Conservation (phyloP, 805 yeast genomes). For the Candida coleopterorum region DNA sequence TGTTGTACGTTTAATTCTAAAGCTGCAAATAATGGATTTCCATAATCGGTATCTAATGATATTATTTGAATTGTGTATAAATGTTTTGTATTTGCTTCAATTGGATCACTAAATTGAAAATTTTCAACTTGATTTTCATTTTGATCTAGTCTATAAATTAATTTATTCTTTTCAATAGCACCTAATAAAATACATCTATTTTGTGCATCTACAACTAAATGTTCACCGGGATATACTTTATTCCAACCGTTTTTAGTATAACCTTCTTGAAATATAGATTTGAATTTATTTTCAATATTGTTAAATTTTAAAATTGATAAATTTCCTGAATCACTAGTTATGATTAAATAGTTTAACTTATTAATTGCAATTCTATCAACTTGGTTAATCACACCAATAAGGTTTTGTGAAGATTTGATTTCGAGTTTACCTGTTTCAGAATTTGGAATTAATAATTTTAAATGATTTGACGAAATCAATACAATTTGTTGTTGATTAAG, state of each 20-base stretch:
- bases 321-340: constrained; percentile 80
- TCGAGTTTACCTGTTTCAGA: constrained; percentile 52
- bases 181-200: constrained; percentile 66
- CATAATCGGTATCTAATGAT: constrained; percentile 71
- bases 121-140: constrained; percentile 12
- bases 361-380: not conserved
- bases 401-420: constrained; percentile 37
- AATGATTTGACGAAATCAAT: constrained; percentile 48
- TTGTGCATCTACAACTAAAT: constrained; percentile 63
- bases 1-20: constrained; percentile 52
- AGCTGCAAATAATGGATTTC: constrained; percentile 81
- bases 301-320: constrained; percentile 49
- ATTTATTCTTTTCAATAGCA: constrained; percentile 69
- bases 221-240: constrained; percentile 70
- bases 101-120: constrained; percentile 61
- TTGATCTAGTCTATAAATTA: constrained; percentile 55
- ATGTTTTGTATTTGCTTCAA: constrained; percentile 56
- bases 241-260: constrained; percentile 71
- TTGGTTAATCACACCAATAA: constrained; percentile 56
- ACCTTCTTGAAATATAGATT: constrained; percentile 57
- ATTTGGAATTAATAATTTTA: constrained; percentile 53
- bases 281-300: constrained; percentile 32
- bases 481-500: constrained; percentile 52
- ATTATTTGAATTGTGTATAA: constrained; percentile 48
- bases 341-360: constrained; percentile 48